Percentiles rank a stretch among this genome's conserved stretches.
phyloP scores from a whole-genome alignment of 257 asterid species.

The Scutellaria barbata region DNA sequence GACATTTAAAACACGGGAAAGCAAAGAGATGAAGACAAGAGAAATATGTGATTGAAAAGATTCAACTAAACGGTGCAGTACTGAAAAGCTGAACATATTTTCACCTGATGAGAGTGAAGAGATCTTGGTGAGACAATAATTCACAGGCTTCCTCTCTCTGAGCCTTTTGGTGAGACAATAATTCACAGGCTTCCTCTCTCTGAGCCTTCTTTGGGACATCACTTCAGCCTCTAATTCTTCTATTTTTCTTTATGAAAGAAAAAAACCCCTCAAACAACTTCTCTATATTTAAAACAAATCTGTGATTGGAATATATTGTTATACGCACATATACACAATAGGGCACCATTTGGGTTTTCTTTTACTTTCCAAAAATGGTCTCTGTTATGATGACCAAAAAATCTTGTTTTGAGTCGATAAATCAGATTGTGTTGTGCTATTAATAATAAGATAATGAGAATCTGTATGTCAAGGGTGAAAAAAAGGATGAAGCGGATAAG shows the following conservation, averaged over 20 bases:
- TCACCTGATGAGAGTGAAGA: conserved; percentile 6
- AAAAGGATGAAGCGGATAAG: not conserved
- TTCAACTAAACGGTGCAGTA: no score
- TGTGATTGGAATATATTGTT: not conserved
- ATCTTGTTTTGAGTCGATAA: not conserved
- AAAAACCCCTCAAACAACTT: not conserved
- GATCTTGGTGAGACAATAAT: conserved; percentile 10
- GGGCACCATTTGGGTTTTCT: not conserved
- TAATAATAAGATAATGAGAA: conserved; percentile 6
- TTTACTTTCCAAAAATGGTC: not conserved
- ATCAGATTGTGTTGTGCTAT: not conserved
- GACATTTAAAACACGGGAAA: not conserved
- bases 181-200: not conserved
- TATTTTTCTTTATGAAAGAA: not conserved
- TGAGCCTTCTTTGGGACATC: not conserved
- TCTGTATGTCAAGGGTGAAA: conserved; percentile 5
- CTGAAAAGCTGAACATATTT: not conserved
- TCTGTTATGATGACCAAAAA: not conserved
- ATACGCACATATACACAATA: not conserved
- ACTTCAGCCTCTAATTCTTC: not conserved
- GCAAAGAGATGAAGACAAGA: not conserved
- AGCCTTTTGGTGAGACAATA: not conserved
- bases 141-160: not conserved
- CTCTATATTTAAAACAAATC: not conserved
- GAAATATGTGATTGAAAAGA: not conserved